Evolutionary conservation across 495 filamentous ascomycete genomes (phyloP), one percentile per base, ranked within the genome.

Genomic region (Aspergillus indologenus): DNA sequence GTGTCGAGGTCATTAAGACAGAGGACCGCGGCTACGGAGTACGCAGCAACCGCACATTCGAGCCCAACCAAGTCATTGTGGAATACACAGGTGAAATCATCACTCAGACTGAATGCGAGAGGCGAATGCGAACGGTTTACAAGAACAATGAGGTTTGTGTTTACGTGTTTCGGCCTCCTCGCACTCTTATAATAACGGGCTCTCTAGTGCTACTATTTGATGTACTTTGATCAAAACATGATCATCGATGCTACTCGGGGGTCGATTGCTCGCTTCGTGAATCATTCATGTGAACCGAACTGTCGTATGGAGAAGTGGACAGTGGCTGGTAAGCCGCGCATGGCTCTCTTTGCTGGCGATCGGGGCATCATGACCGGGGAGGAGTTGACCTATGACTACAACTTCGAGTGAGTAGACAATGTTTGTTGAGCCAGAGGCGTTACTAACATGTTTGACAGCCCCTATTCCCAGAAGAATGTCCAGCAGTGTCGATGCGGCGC

Each of bases 361-460:
- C 76, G 80, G 11, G 91, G 89, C 1, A 90, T 98, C 68, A 89
- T 88, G 81, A 96, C 91, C 22, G 94, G 94, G 42, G 91, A 97
- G 51, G 94, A 98, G 69, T 76, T 98, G 59, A 98, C 92, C n/a
- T 98, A 98, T 72, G 94, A 98, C 79, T 98, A 98, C 81, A 98
- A 98, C 71, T 98, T 98, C 69, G 89, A 96, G 81, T 84, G 63
- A 69, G 81, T 73, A 12, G 44, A 17, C 18, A 54, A 6, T 6
- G 20, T n/a, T 2, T 24, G n/a, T 14, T 26, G 12, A 17, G 7
- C 18, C 6, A 2, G 20, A 17, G 3, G 7, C 17, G 31, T 47
- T 53, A 45, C 58, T 73, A 47, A 73, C 29, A 40, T 24, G 34
- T 14, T 23, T 11, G 12, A 40, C 46, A 80, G 77, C 55, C 90